Base-by-base conservation (phyloP, 1,284 basidiomycete genomes). In the Marasmius sp. region DNA sequence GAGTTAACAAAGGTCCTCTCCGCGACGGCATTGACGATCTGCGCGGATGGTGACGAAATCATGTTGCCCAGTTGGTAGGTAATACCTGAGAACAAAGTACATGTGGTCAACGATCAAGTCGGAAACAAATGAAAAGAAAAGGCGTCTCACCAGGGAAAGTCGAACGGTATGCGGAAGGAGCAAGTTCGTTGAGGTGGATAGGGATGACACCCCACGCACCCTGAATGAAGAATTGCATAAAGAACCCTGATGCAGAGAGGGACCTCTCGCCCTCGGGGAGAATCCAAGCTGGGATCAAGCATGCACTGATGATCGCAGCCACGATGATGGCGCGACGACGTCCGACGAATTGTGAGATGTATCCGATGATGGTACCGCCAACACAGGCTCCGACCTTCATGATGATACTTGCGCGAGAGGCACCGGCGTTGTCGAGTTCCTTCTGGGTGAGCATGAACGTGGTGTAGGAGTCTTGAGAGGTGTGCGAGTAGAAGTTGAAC, bases 131-230 rank as follows among this genome's bases (percentile, higher is more conserved):
- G 20, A 8, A 52, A n/a, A 10, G 18, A 27, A 27, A 27, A n/a
- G 12, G 33, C 36, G 20, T 16, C 52, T 16, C 66, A 56, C 80
- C 79, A 1, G 77, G 71, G 64, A 76, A 79, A 1, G 73, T 70
- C 0, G 78, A 74, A 16, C 79, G 69, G 70, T 79, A 80, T 0
- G 77, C 78, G 7, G 77, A 71, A 0, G 79, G 79, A 1, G 77
- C 72, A 20, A 80, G 72, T 60, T 80, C 80, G 49, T 70, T 72
- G 14, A 79, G 66, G 61, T 77, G 61, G 52, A 62, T 59, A n/a
- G 59, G 61, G 55, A 60, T 47, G 34, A 58, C 55, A 51, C 63
- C 66, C 65, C 66, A 66, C 9, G 63, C 65, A 12, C 66, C 64
- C 33, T 65, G 64, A 36, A 65, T 59, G 57, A 59, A 62, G 63